Conservation (phyloP, 1,139 yeast species). For the Yamadazyma diospyri region DNA sequence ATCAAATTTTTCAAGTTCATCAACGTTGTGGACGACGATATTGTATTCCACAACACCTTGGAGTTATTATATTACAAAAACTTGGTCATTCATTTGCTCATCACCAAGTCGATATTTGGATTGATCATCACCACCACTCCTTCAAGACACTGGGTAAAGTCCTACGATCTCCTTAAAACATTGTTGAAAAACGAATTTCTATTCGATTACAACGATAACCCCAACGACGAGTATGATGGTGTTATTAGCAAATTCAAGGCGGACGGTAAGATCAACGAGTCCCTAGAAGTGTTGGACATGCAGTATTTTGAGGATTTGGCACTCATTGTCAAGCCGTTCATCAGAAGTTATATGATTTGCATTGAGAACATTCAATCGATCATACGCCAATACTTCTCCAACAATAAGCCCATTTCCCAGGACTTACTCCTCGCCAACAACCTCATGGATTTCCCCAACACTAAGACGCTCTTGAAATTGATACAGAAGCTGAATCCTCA, state of each 20-base stretch:
- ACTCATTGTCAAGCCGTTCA: constrained; percentile 36
- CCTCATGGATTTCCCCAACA: constrained; percentile 32
- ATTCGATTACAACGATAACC: constrained; percentile 40
- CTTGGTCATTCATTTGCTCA: constrained; percentile 38
- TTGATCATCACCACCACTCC: constrained; percentile 24
- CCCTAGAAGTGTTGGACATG: constrained; percentile 23
- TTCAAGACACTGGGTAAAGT: constrained; percentile 21
- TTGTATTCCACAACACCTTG: constrained; percentile 33
- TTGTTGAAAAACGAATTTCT: constrained; percentile 44
- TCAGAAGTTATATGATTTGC: constrained; percentile 36
- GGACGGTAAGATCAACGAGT: constrained; percentile 17
- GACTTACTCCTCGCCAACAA: constrained; percentile 21
- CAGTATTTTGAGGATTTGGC: constrained; percentile 25
- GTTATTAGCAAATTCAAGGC: constrained; percentile 27
- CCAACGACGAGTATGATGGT: constrained; percentile 25
- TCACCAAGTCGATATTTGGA: constrained; percentile 35
- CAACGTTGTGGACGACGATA: constrained; percentile 26
- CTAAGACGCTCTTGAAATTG: constrained; percentile 34
- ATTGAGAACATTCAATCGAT: constrained; percentile 21
- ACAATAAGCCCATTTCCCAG: constrained; percentile 13
- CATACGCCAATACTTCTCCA: constrained; percentile 8
- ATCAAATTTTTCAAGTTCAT: constrained; percentile 34
- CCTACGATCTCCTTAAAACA: constrained; percentile 35
- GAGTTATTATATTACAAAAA: constrained; percentile 46
- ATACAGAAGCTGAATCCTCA: constrained; percentile 20